Evolutionary conservation across 495 filamentous ascomycete genomes (phyloP), one percentile per base, ranked within the genome.

Genomic region (Talaromyces liani): DNA sequence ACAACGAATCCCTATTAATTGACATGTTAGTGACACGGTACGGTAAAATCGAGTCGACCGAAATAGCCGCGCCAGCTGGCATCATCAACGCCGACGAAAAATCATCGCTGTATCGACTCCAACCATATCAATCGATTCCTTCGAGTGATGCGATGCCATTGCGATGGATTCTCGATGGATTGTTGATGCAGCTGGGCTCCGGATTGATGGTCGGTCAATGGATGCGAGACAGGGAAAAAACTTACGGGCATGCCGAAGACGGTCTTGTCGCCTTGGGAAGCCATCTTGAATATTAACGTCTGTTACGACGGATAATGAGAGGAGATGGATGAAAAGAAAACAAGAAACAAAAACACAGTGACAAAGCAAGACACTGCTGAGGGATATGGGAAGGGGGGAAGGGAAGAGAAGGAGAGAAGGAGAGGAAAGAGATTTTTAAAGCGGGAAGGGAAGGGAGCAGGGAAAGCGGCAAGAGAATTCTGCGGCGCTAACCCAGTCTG

Each of bases 161-260:
- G 29, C 34, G 59, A 55, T 60, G 55, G n/a, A 29, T 25, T 54
- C 33, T 29, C 60, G 60, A 62, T 53, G 41, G 29, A 18, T 58
- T 58, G 56, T 18, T 58, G 31, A 49, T 33, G 54, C 34, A 64
- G 31, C 45, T 63, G 33, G 24, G 22, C 58, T 31, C 33, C 34
- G 12, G 20, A 59, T 57, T 14, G 60, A 65, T 25, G 54, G 39
- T 41, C 25, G 53, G 53, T 24, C 45, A 22, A 25, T 57, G 18
- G 53, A 61, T 33, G 39, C 62, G 25, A 39, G 53, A 41, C 8
- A 33, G 8, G 27, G 41, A 31, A 54, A 67, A 33, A 62, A 77
- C 79, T 75, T 77, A 81, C 76, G 72, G 78, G 92, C 91, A 97
- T 94, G 84, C 92, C 92, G 85, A 96, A 79, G 75, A 93, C 82